A percentile compares a stretch with the other conserved stretches of the same genome.
Conservation (phyloP, 2,329 filamentous ascomycete species). For the Botryosphaeria dothidea region DNA sequence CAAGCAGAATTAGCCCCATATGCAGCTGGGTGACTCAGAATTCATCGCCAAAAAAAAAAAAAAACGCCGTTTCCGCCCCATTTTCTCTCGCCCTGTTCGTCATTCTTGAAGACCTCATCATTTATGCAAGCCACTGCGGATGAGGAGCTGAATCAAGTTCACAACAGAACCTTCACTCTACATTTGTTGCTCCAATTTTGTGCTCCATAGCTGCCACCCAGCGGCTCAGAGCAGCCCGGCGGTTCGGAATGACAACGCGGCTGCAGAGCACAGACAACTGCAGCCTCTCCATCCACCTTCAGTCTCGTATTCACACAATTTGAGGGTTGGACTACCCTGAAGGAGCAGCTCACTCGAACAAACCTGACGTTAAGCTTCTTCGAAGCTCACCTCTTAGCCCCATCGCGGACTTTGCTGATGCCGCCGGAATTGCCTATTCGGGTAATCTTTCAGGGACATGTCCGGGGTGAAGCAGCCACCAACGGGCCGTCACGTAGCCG, state of each 20-base stretch:
- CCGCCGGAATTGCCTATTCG: background rate
- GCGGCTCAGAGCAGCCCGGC: background rate
- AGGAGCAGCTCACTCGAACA: background rate
- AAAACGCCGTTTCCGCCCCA: background rate
- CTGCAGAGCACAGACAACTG: background rate
- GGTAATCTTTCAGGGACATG: background rate
- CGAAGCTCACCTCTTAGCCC: background rate
- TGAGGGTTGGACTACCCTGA: background rate
- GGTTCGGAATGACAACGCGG: background rate
- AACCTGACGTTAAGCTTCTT: background rate
- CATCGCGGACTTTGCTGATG: background rate
- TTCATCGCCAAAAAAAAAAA: no score
- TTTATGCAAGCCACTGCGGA: background rate
- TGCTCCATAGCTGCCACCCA: background rate
- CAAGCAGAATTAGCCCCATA: no score
- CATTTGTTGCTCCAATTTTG: background rate
- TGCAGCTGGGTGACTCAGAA: no score
- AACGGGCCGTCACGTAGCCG: background rate
- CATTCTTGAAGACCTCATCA: background rate
- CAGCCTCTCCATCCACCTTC: no score
- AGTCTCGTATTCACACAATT: background rate
- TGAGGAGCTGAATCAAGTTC: background rate
- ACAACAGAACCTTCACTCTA: background rate
- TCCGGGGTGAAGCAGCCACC: background rate
- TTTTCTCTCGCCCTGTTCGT: background rate